Base-by-base conservation (phyloP, 331 rosid genomes). In the Telfairia occidentalis region DNA sequence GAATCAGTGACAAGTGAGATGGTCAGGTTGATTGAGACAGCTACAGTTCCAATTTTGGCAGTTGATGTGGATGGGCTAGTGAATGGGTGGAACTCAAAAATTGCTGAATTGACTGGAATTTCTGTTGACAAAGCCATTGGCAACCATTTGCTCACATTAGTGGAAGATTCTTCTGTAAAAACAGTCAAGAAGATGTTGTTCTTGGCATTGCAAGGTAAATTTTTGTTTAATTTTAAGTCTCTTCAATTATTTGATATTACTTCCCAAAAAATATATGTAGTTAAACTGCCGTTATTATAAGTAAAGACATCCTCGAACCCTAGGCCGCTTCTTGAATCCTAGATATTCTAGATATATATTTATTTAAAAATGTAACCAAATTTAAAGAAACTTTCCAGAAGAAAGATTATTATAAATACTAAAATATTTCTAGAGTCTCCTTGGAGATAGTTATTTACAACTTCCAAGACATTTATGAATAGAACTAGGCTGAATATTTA, bases 1-100 rank as follows among this genome's bases (percentile, higher is more conserved):
- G 96, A 90, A 78, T 90, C 92, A 58, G 97, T 90, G 79, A 90
- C 98, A 21, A 84, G 89, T 82, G 97, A 92, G 89, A 92, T 92
- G 96, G 97, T 92, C 61, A 81, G 97, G 50, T 82, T 92, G 65
- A 92, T 92, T 73, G 98, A 92, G 80, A 92, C 96, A 28, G 98
- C 98, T 28, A 87, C 96, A 15, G 98, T 87, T 76, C 98, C 98
- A 63, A 90, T 92, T 77, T 85, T 92, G 85, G 98, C 98, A 0
- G 92, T 92, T 53, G 98, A 87, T 79, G 81, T 90, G 71, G 93
- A 84, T 73, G 98, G 96, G 48, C 65, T 83, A 53, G 85, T 90
- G 63, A 90, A 92, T 50, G 98, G 98, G 19, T 92, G 98, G 98
- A 92, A 92, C 71, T 83, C 90, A 66, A 92, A 90, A 82, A 86